Percentiles rank a stretch among this genome's conserved stretches.
Evolutionary conservation across 495 filamentous ascomycete species (phyloP).

Genomic region (Aspergillus homomorphus): DNA sequence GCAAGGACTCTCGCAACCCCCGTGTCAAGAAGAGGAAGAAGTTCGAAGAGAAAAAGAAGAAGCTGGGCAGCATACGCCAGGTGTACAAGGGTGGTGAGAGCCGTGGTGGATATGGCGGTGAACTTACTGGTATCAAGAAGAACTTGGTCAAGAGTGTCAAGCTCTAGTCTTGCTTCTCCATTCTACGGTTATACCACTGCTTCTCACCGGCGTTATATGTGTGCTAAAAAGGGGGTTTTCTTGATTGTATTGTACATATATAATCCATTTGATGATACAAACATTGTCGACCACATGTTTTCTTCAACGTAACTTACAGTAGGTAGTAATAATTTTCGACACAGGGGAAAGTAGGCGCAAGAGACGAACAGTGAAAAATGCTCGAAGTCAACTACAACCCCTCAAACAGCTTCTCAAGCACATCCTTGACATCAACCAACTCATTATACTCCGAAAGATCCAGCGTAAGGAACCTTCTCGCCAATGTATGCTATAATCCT

Average conservation of each 20-base stretch:
- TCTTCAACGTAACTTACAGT: too few relatives aligned
- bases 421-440: slow-evolving; percentile 9
- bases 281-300: neutral
- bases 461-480: slow-evolving; percentile 33
- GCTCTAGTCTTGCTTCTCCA: slow-evolving; percentile 52
- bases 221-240: slow-evolving; percentile 23
- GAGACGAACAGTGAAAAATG: slow-evolving; percentile 9
- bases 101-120: slow-evolving; percentile 83
- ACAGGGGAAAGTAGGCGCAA: too few relatives aligned
- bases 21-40: slow-evolving; percentile 96
- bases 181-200: neutral
- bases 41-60: slow-evolving; percentile 93
- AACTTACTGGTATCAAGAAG: slow-evolving; percentile 93
- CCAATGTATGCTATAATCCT: slow-evolving; percentile 30
- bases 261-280: slow-evolving; percentile 21
- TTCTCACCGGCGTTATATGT: slow-evolving; percentile 31
- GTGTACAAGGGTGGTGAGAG: slow-evolving; percentile 86
- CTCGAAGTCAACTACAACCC: neutral
- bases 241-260: slow-evolving; percentile 27
- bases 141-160: slow-evolving; percentile 91
- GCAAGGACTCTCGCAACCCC: slow-evolving; percentile 91
- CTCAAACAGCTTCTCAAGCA: slow-evolving; percentile 26
- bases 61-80: slow-evolving; percentile 76
- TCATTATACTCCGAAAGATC: slow-evolving; percentile 22
- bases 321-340: too few relatives aligned